Evolutionary conservation across 768 basidiomycete genomes (phyloP).

Genomic region (Chalciporus sphaerocephalus): DNA sequence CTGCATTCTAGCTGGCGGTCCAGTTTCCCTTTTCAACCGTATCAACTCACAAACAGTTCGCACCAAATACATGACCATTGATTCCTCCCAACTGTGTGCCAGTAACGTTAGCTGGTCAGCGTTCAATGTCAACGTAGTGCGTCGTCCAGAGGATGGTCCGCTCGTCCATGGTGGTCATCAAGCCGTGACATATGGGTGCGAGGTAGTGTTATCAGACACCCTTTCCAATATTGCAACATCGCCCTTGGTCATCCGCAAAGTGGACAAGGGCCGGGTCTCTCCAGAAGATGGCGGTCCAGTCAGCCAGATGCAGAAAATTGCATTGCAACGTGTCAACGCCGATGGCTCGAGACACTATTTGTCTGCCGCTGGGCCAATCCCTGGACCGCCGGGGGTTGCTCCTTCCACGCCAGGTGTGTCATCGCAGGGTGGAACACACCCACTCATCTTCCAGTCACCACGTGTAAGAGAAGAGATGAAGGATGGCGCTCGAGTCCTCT

Average conservation of each 20-base stretch:
- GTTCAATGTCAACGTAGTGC: conserved; percentile 88
- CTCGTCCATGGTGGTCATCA: conserved; percentile 71
- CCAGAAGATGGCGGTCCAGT: conserved; percentile 88
- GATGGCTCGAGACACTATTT: conserved; percentile 85
- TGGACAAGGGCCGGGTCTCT: conserved; percentile 85
- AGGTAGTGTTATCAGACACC: conserved; percentile 80
- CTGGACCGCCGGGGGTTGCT: conserved; percentile 66
- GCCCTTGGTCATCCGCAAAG: conserved; percentile 84
- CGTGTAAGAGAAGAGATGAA: conserved; percentile 79
- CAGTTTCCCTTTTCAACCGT: conserved; percentile 91
- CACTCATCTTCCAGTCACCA: conserved; percentile 73
- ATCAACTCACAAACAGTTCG: conserved; percentile 96
- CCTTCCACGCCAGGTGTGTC: conserved; percentile 74
- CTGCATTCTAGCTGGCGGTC: conserved; percentile 84
- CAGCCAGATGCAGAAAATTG: conserved; percentile 96
- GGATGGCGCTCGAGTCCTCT: conserved; percentile 68
- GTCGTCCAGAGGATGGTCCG: conserved; percentile 60
- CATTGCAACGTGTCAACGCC: conserved; percentile 75
- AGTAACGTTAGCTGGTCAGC: conserved; percentile 91
- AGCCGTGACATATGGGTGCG: conserved; percentile 88
- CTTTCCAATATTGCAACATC: conserved; percentile 83
- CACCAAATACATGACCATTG: conserved; percentile 96
- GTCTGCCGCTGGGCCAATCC: conserved; percentile 81
- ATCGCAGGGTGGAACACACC: conserved; percentile 74
- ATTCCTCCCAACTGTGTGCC: conserved; percentile 77